Percentiles rank a stretch among this genome's conserved stretches.
Conservation (phyloP, 129 eudicot species). For the Oenanthe sinensis region DNA sequence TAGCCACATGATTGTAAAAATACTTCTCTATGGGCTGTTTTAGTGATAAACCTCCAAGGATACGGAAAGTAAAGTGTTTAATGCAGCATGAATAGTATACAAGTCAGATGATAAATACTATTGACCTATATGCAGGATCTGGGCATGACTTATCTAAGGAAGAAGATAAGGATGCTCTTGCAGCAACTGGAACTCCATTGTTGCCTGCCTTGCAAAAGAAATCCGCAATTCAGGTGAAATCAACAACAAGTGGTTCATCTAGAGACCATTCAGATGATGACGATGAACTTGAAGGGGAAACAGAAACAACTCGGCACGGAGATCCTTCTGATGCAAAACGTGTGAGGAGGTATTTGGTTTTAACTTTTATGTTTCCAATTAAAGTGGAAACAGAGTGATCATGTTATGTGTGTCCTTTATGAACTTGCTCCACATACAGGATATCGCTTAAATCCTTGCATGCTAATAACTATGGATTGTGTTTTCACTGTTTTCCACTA, state of each 20-base stretch:
- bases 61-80: background rate
- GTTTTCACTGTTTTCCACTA: background rate
- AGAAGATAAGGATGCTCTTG: slow-evolving; percentile 50
- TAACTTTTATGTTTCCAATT: background rate
- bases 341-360: slow-evolving; percentile 65
- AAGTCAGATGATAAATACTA: background rate
- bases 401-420: background rate
- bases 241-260: slow-evolving; percentile 92
- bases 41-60: background rate
- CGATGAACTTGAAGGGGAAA: slow-evolving; percentile 72
- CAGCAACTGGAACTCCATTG: slow-evolving; percentile 57
- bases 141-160: slow-evolving; percentile 37
- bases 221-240: slow-evolving; percentile 56
- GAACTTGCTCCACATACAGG: background rate
- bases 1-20: background rate
- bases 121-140: slow-evolving; percentile 18
- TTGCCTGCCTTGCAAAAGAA: slow-evolving; percentile 61
- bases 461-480: background rate
- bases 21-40: background rate
- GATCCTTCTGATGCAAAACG: slow-evolving; percentile 95
- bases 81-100: no score
- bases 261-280: slow-evolving; percentile 88
- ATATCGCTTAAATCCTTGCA: background rate
- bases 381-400: background rate
- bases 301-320: slow-evolving; percentile 57